A percentile compares a stretch with the other conserved stretches of the same genome.
These are phyloP conservation scores for Aspergillus glaucus DNA, from an alignment of 2,329 filamentous ascomycete species.

Conservation along the genomic window DNA sequence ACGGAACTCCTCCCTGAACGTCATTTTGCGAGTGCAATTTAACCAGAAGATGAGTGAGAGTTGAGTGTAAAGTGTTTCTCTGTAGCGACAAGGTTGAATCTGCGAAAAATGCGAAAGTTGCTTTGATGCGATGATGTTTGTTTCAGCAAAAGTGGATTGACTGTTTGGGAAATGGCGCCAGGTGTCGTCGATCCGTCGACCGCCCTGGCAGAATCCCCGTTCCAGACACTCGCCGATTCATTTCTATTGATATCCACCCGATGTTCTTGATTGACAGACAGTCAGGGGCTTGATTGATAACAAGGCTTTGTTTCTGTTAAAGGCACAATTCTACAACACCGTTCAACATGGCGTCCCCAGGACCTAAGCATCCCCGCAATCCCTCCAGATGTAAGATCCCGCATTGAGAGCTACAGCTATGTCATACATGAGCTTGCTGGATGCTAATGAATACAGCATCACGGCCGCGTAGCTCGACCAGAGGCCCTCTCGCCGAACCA, in stretches of 20 bases:
- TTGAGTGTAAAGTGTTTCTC: not conserved
- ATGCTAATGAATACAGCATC: slow-evolving; percentile 23
- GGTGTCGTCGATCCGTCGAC: slow-evolving; percentile 14
- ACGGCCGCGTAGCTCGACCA: slow-evolving; percentile 52
- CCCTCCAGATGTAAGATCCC: slow-evolving; percentile 30
- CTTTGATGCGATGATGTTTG: not conserved
- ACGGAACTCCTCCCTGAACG: slow-evolving; percentile 56
- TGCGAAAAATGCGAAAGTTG: not conserved
- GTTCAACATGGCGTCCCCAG: slow-evolving; percentile 7
- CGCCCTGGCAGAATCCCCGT: slow-evolving; percentile 17
- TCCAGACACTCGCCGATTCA: not conserved
- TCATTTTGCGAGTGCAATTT: slow-evolving; percentile 40
- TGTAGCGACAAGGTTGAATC: not conserved
- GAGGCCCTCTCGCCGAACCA: slow-evolving; percentile 64
- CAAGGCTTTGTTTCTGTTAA: not conserved
- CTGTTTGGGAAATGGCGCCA: not conserved
- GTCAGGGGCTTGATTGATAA: not conserved
- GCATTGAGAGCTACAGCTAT: not conserved
- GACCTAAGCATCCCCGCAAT: slow-evolving; percentile 25
- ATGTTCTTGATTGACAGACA: not conserved
- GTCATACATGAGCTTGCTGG: slow-evolving; percentile 6
- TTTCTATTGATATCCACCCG: not conserved
- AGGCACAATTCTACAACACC: not conserved
- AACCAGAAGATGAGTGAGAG: not conserved
- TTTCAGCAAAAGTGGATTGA: not conserved